phyloP scores from a whole-genome alignment of 2,329 filamentous ascomycete genomes.

The Monilinia vaccinii-corymbosi region DNA sequence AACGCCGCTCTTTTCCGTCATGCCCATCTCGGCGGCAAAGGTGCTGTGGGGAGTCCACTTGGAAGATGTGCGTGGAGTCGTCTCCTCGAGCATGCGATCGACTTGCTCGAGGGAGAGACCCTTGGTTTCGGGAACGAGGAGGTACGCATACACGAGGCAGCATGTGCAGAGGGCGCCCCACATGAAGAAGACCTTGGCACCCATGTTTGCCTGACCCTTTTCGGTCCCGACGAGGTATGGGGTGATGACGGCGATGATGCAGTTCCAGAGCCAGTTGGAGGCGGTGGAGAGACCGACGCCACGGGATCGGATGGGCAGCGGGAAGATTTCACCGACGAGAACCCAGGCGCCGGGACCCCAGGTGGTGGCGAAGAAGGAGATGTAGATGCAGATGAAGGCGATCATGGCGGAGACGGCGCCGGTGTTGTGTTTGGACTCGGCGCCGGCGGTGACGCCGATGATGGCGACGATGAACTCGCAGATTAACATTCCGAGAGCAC shows the following conservation, averaged over 20 bases:
- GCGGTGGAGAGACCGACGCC: conserved; percentile 82
- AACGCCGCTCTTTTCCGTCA: conserved; percentile 4
- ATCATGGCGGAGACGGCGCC: conserved; percentile 59
- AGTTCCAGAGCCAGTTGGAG: conserved; percentile 87
- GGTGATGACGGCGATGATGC: conserved; percentile 60
- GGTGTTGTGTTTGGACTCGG: conserved; percentile 45
- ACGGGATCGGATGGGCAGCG: conserved; percentile 77
- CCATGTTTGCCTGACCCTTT: conserved; percentile 36
- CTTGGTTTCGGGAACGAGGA: conserved; percentile 64
- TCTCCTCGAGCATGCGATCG: conserved; percentile 51
- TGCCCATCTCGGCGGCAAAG: conserved; percentile 20
- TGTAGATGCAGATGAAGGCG: conserved; percentile 81
- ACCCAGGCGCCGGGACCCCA: conserved; percentile 75
- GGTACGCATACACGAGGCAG: conserved; percentile 46
- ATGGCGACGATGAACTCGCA: conserved; percentile 84
- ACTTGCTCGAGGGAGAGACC: conserved; percentile 65
- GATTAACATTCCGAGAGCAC: conserved; percentile 72
- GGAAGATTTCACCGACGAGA: conserved; percentile 85
- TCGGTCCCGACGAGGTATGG: conserved; percentile 59
- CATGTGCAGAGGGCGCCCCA: conserved; percentile 51
- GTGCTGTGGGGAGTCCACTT: conserved; percentile 27
- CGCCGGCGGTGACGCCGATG: conserved; percentile 53
- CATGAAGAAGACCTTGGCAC: conserved; percentile 39
- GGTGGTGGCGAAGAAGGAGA: conserved; percentile 84
- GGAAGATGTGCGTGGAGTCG: conserved; percentile 32